Base-by-base conservation (phyloP, 2,329 filamentous ascomycete genomes). In the Paraphaeosphaeria sporulosa region DNA sequence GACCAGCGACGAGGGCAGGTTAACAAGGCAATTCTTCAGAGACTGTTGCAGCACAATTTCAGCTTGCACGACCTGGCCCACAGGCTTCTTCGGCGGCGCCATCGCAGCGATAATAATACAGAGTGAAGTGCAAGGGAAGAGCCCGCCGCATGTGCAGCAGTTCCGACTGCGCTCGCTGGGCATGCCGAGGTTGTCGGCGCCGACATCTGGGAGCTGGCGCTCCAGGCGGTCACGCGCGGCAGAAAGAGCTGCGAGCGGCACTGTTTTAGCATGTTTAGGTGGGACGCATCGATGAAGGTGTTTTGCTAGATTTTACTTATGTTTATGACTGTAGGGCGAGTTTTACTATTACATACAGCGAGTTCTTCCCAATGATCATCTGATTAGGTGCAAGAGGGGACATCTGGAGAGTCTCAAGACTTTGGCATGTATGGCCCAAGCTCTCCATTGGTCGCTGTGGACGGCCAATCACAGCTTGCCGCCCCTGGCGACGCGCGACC, bases 1-100 rank as follows among this genome's bases (percentile, higher is more conserved):
- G 58, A 96, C 93, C 58, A 99, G 83, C 27, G 92, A 90, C 4
- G 91, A 81, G 50, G 95, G 95, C 53, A 99, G 86, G 80, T 98
- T 98, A 76, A 97, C 92, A 55, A 99, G 85, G 80, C 95, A 99
- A 78, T 90, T 98, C 83, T 96, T 96, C 61, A 98, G 85, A 19
- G 72, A 78, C 68, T 94, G 92, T 50, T 93, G 87, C 62, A 98
- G 86, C 57, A 90, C 90, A 67, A 98, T 86, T 81, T 97, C 94
- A 60, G 93, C 93, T 63, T 90, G 85, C 36, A 89, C 89, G 46
- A 91, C 74, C 42, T 74, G 73, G 43, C 67, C 72, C 13, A 73
- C 63, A 55, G 83, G 77, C 75, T 83, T 84, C 71, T 80, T 83
- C 46, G 69, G 70, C 52, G 75, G 72, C 47, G 66, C 66, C 76